Base-by-base conservation (phyloP, 2,329 filamentous ascomycete genomes). In the Pseudogymnoascus sp. region DNA sequence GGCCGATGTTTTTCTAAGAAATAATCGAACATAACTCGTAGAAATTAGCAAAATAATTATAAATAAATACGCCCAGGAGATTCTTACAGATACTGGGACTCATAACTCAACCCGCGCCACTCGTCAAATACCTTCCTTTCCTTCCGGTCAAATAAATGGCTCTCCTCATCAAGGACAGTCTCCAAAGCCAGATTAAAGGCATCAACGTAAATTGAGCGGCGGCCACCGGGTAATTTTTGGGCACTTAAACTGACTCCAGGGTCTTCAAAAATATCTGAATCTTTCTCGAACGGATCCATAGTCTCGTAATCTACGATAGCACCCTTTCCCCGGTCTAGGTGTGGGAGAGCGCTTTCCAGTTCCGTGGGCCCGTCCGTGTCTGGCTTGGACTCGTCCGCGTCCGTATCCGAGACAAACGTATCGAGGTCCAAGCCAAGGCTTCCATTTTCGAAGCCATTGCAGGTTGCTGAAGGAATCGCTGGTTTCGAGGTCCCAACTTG, bases 161-260 rank as follows among this genome's bases (percentile, higher is more conserved):
- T 82, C 75, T 99, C 95, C 64, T 97, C 91, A 59, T 91, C 86
- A 11, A 97, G 77, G 3, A 99, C 95, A 0, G 91, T 96, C 64
- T 93, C 87, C 59, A 99, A 78, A 1, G 93, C 91, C 13, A 97
- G 80, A 71, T 96, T 96, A 79, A 99, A 99, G 0, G 95, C 95
- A 76, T 99, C 95, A 16, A 97, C 91, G 70, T 99, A 99, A 63
- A 99, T 91, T 1, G 93, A 97, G 71, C 87, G 96, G 73, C 86
- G 87, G 0, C 91, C 91, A 70, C 82, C 85, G 4, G 86, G 76
- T 91, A 91, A 96, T 65, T 77, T 82, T 61, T 79, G 79, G 61
- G 85, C 77, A 64, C 80, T 80, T 13, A 88, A 71, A 6, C 83
- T 79, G 38, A 79, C 76, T 66, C 81, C 79, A 4, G 79, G 71